Percentiles rank a stretch among this genome's conserved stretches.
Conservation (phyloP, 306 rosid species). For the Vachellia pachyceras region DNA sequence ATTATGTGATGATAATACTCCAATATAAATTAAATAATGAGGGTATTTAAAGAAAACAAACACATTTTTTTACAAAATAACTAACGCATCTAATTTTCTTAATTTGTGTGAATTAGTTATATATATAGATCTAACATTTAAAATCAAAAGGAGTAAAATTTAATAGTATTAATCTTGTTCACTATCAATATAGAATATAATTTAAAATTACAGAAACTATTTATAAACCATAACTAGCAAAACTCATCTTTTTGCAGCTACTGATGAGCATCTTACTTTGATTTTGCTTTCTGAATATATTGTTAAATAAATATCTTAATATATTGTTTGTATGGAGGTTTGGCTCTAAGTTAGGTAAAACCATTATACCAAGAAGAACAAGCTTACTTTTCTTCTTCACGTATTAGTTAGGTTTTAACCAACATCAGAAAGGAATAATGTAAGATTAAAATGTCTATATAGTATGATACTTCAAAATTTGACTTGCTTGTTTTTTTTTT, state of each 20-base stretch:
- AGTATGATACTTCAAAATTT: background rate
- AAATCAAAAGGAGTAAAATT: too few species aligned
- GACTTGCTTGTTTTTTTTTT: background rate
- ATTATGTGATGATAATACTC: too few species aligned
- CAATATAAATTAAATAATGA: too few species aligned
- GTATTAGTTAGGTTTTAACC: slow-evolving; percentile 12
- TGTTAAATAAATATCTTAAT: background rate
- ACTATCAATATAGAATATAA: background rate
- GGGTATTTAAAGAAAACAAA: too few species aligned
- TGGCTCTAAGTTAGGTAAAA: slow-evolving; percentile 42
- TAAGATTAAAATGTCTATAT: background rate
- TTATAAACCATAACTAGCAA: background rate
- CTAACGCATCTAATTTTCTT: too few species aligned
- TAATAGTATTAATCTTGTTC: background rate
- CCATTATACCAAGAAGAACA: slow-evolving; percentile 23
- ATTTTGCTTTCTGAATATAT: background rate
- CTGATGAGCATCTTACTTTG: slow-evolving; percentile 16
- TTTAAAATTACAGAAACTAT: background rate
- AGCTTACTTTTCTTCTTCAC: background rate
- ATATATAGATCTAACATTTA: too few species aligned
- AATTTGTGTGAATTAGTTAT: background rate
- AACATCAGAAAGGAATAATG: slow-evolving; percentile 1
- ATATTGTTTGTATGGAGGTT: slow-evolving; percentile 7
- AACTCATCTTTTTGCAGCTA: too few species aligned
- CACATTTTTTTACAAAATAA: too few species aligned